Percentiles rank a stretch among this genome's conserved stretches.
Evolutionary conservation across 441 rosid species (phyloP).

Genomic region (Viola pubescens): DNA sequence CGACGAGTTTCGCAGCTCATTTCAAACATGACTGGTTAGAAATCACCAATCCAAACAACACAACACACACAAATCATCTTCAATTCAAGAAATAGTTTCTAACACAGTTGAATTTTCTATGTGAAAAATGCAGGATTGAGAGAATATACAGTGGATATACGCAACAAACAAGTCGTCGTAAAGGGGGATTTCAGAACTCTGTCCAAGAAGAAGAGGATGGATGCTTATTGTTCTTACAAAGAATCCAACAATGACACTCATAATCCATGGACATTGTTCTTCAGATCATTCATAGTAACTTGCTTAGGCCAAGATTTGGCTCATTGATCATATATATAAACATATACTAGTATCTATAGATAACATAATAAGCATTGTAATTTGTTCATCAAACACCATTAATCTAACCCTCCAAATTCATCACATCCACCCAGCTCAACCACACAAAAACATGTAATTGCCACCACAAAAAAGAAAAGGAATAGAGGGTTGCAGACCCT

Average conservation of each 20-base stretch:
- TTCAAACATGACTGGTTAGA: constrained; percentile 48
- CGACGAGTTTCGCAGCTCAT: constrained; percentile 33
- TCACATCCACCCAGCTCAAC: too few relatives aligned
- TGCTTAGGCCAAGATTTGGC: constrained; percentile 12
- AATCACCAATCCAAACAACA: not conserved
- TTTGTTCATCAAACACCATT: too few relatives aligned
- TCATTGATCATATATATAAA: not conserved
- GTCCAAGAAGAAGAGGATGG: constrained; percentile 2
- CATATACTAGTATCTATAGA: too few relatives aligned
- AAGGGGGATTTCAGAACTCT: constrained; percentile 36
- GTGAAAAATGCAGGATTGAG: constrained; percentile 34
- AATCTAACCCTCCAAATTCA: too few relatives aligned
- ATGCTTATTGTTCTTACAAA: constrained; percentile 5
- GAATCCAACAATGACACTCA: constrained; percentile 10
- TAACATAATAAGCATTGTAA: too few relatives aligned
- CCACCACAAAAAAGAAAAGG: too few relatives aligned
- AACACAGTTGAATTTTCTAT: not conserved
- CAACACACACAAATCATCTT: not conserved
- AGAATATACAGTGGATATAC: constrained; percentile 48
- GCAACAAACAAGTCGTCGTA: constrained; percentile 35
- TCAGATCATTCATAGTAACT: constrained; percentile 13
- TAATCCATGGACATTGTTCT: constrained; percentile 9
- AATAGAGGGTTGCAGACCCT: too few relatives aligned
- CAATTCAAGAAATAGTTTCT: not conserved
- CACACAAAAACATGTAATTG: too few relatives aligned